Evolutionary conservation across 495 filamentous ascomycete species (phyloP).

Genomic region (Neurospora tetraspora): DNA sequence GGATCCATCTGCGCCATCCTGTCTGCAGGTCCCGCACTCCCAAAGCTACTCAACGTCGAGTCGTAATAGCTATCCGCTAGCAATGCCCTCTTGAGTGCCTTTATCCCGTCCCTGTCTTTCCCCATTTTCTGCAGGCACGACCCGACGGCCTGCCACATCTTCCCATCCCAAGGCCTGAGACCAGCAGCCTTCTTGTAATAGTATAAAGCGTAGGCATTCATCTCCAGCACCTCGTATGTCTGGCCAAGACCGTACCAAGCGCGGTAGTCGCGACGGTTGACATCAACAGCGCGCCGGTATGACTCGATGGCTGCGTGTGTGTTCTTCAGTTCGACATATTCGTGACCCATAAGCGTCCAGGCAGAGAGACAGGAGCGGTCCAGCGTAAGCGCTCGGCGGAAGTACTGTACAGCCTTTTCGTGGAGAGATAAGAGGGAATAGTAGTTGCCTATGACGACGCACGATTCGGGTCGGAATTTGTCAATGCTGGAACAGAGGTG

Average conservation of each 20-base stretch:
- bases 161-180: constrained; percentile 82
- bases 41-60: constrained; percentile 36
- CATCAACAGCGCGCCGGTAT: constrained; percentile 90
- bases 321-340: constrained; percentile 98
- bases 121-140: constrained; percentile 82
- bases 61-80: constrained; percentile 76
- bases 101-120: constrained; percentile 75
- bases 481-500: constrained; percentile 83
- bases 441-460: constrained; percentile 95
- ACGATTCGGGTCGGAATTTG: constrained; percentile 94
- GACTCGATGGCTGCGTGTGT: constrained; percentile 97
- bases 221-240: constrained; percentile 94
- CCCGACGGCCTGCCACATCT: constrained; percentile 98
- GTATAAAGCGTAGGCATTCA: constrained; percentile 92
- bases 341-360: constrained; percentile 99
- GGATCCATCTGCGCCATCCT: constrained; percentile 63
- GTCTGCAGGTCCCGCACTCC: constrained; percentile 24
- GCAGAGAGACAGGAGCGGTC: constrained; percentile 87
- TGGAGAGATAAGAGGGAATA: constrained; percentile 88
- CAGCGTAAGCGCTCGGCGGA: constrained; percentile 88
- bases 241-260: constrained; percentile 98
- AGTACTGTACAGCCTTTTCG: constrained; percentile 97
- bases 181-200: constrained; percentile 96
- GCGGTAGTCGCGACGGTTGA: constrained; percentile 93
- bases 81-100: constrained; percentile 85